Conservation (phyloP, 495 filamentous ascomycete species). For the Wilcoxina mikolae region DNA sequence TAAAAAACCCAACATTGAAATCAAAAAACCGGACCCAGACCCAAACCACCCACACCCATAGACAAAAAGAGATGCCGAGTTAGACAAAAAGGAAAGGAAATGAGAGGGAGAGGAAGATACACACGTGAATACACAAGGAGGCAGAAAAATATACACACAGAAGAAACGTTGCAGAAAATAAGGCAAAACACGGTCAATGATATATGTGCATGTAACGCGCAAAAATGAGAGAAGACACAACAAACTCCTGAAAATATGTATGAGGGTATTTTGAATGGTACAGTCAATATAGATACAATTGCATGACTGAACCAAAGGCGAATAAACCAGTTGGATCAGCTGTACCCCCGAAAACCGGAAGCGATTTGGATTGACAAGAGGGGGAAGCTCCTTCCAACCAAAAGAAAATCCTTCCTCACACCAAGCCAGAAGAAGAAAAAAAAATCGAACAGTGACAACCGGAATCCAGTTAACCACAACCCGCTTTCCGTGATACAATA, state of each 20-base stretch:
- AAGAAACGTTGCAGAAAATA: conserved; percentile 15
- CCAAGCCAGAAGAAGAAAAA: conserved; percentile 22
- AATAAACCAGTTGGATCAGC: background rate
- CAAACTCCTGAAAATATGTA: conserved; percentile 15
- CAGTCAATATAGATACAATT: conserved; percentile 4
- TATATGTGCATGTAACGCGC: background rate
- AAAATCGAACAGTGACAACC: conserved; percentile 1
- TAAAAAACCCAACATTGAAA: background rate
- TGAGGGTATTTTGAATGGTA: conserved; percentile 2
- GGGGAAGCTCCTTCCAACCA: conserved; percentile 1
- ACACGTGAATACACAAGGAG: conserved; percentile 9
- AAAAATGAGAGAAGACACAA: conserved; percentile 22
- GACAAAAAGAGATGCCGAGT: conserved; percentile 21
- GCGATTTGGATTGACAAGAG: background rate
- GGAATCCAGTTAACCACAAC: conserved; percentile 1
- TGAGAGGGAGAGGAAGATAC: conserved; percentile 23
- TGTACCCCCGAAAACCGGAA: background rate
- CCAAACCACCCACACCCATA: conserved; percentile 14
- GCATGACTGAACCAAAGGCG: background rate
- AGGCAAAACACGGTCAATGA: conserved; percentile 10
- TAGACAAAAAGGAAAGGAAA: conserved; percentile 29
- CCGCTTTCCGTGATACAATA: background rate
- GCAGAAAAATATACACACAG: conserved; percentile 15
- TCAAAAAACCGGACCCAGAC: conserved; percentile 2
- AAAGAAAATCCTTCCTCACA: conserved; percentile 5